Base-by-base conservation (phyloP, 306 rosid species). In the Canavalia ensiformis region DNA sequence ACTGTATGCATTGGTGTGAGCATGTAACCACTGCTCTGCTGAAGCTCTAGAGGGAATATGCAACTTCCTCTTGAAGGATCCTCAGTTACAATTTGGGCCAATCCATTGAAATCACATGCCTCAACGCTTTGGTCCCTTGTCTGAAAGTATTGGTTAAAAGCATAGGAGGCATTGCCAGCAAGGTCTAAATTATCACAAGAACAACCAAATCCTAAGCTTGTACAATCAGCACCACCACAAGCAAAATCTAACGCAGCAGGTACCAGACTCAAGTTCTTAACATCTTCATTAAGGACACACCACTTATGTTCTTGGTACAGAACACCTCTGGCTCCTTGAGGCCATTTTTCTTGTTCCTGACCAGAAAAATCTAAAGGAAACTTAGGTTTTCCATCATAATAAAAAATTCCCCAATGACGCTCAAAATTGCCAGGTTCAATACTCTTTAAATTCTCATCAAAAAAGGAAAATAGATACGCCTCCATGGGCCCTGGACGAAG, bases 351-450 rank as follows among this genome's bases (percentile, higher is more conserved):
- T 1, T 55, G 7, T 10, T 94, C 94, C 4, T 86, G 11, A 5
- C 96, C 92, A 0, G 85, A 70, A 12, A 93, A 87, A 74, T 93
- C 99, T 55, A 95, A 81, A 0, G 80, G 76, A 41, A 91, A 95
- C 70, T 95, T 95, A 0, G 94, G 85, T 8, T 52, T 77, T 12
- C 97, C 98, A 8, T 95, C 97, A 0, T 72, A 85, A 0, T 76
- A 73, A 30, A 93, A 95, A 46, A 95, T 91, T 4, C 97, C 99
- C 99, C 94, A 93, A 5, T 95, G 99, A 0, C 99, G 91, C 74
- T 95, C 98, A 6, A 95, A 95, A 41, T 55, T 56, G 0, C 98
- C 96, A 0, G 97, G 98, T 0, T 52, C 89, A 13, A 93, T 41
- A 13, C 93, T 95, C 84, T 95, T 93, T 33, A 55, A 1, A 80